phyloP scores from a whole-genome alignment of 257 asterid genomes.

The Anisodus acutangulus region DNA sequence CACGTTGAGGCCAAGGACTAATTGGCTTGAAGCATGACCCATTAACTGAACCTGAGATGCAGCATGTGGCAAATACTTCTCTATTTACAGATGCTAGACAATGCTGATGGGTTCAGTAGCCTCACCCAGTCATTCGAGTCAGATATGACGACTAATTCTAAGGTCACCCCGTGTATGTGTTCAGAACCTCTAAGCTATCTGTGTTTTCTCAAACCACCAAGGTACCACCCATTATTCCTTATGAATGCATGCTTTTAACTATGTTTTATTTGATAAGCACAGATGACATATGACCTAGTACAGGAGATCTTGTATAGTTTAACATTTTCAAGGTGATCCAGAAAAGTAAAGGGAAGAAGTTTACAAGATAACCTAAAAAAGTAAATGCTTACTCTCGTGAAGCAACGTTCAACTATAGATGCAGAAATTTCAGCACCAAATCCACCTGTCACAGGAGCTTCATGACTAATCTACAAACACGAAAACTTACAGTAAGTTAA shows the following conservation, averaged over 20 bases:
- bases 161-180: not conserved
- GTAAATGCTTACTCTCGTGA: constrained; percentile 62
- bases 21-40: constrained; percentile 2
- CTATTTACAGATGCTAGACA: not conserved
- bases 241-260: not conserved
- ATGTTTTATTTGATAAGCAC: not conserved
- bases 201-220: constrained; percentile 5
- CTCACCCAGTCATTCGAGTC: not conserved
- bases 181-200: not conserved
- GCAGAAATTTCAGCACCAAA: constrained; percentile 98
- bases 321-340: not conserved
- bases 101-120: not conserved
- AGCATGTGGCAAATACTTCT: constrained; percentile 13
- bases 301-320: not conserved
- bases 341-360: not conserved
- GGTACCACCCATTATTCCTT: not conserved
- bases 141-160: not conserved
- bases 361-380: not conserved
- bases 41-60: not conserved
- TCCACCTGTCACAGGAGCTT: constrained; percentile 98
- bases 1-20: not conserved
- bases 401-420: constrained; percentile 93
- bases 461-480: constrained; percentile 75
- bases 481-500: constrained; percentile 12
- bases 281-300: not conserved